phyloP scores from a whole-genome alignment of 441 rosid genomes.

The Erodium chrysanthum region DNA sequence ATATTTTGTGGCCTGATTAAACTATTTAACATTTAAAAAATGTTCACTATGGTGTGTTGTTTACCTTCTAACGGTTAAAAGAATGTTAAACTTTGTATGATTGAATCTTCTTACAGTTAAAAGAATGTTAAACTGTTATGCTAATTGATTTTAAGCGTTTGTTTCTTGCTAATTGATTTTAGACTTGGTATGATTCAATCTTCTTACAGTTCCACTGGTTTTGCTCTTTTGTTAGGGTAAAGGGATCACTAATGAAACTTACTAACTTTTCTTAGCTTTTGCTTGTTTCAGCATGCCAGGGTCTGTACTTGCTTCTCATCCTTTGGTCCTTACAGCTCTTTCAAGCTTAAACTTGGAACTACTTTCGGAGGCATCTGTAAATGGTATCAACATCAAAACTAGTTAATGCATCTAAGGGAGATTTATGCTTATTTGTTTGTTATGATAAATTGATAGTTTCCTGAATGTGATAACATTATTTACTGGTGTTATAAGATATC shows the following conservation, averaged over 20 bases:
- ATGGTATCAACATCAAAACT: slow-evolving; percentile 46
- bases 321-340: slow-evolving; percentile 79
- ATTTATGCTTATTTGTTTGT: not conserved
- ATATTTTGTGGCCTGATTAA: not conserved
- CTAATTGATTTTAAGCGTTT: not conserved
- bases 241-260: too few relatives aligned
- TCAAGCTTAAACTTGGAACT: slow-evolving; percentile 80
- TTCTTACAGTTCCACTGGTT: too few relatives aligned
- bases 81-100: not conserved
- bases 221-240: too few relatives aligned
- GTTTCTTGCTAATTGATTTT: too few relatives aligned
- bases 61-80: not conserved
- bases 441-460: not conserved
- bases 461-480: not conserved
- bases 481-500: not conserved
- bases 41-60: not conserved
- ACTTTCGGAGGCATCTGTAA: slow-evolving; percentile 93
- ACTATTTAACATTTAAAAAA: not conserved
- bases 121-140: slow-evolving; percentile 6
- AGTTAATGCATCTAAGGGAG: slow-evolving; percentile 15
- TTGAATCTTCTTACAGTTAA: not conserved
- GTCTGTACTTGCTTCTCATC: slow-evolving; percentile 78
- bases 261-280: slow-evolving; percentile 16
- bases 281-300: slow-evolving; percentile 75
- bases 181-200: too few relatives aligned